phyloP scores from a whole-genome alignment of 2,329 filamentous ascomycete genomes.

The Zarea fungicola region DNA sequence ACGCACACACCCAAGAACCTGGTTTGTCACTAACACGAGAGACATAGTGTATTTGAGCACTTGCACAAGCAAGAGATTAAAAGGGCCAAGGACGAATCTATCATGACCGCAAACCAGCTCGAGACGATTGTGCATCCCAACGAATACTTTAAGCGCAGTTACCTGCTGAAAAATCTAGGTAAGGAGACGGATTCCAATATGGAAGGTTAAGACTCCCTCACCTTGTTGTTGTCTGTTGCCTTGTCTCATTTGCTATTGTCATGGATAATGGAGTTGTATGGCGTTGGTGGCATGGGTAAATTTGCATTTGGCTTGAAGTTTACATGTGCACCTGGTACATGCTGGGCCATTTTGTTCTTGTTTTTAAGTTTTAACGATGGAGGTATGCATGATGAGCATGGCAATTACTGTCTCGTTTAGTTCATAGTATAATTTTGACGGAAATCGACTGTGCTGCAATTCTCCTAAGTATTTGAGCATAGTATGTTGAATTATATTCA shows the following conservation, averaged over 20 bases:
- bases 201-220: slow-evolving; percentile 35
- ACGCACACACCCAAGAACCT: neutral
- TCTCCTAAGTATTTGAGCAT: too few species aligned
- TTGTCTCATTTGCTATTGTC: neutral
- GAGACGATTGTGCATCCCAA: slow-evolving; percentile 98
- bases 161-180: slow-evolving; percentile 74
- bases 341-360: too few species aligned
- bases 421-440: neutral
- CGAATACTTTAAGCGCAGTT: slow-evolving; percentile 95
- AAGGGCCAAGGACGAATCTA: slow-evolving; percentile 67
- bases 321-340: neutral
- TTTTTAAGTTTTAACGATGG: neutral
- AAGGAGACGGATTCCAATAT: slow-evolving; percentile 53
- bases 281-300: neutral
- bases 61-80: slow-evolving; percentile 74
- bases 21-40: slow-evolving; percentile 8
- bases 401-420: neutral
- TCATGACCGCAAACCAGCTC: slow-evolving; percentile 68
- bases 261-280: too few species aligned
- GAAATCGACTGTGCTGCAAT: too few species aligned
- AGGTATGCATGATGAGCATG: slow-evolving; percentile 7
- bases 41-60: slow-evolving; percentile 73
- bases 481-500: too few species aligned
- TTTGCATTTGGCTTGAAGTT: neutral
- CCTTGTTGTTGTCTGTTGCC: neutral